Base-by-base conservation (phyloP, 2,329 filamentous ascomycete species). In the Ceratocystis eucalypticola region DNA sequence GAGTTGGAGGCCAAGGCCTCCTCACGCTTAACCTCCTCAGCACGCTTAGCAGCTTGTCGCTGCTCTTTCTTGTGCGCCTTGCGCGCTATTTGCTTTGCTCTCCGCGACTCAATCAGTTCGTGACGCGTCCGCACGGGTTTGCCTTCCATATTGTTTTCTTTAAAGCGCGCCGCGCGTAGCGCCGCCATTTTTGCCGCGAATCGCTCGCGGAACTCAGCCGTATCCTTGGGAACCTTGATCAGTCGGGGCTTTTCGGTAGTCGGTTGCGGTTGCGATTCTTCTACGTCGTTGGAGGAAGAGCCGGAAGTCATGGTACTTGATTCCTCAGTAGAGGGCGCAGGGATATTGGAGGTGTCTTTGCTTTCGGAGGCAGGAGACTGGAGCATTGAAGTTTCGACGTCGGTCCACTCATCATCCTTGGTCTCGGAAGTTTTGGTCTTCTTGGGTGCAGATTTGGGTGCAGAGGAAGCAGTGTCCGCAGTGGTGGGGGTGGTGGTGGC, bases 1-100 rank as follows among this genome's bases (percentile, higher is more conserved):
- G 84, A 87, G 71, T 83, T 84, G 67, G 84, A 82, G 10, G 83
- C 83, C 37, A 87, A 76, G 10, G 83, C 83, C 72, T 84, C 83
- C 72, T 87, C 84, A 41, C 84, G 81, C 71, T 83, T 82, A 48
- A 76, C 77, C 66, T 91, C 86, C 74, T 94, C 91, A 71, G 95
- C 91, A 64, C 88, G 83, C 74, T 89, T 93, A 22, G 88, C 88
- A 71, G 89, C 82, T 70, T 83, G 80, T 57, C 92, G 84, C 67
- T 91, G 78, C 72, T 93, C 89, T 76, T 96, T 94, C 79, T 96
- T 97, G 72, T 93, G 88, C 25, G 86, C 86, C 74, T 92, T 93
- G 69, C 91, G 85, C 74, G 91, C 85, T 68, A 90, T 88, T 74
- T 96, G 89, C 77, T 96, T 96, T 73, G 86, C 85, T 69, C 94